These are phyloP conservation scores for Yarrowia divulgata DNA, from an alignment of 805 yeast genomes.

Conservation along the genomic window DNA sequence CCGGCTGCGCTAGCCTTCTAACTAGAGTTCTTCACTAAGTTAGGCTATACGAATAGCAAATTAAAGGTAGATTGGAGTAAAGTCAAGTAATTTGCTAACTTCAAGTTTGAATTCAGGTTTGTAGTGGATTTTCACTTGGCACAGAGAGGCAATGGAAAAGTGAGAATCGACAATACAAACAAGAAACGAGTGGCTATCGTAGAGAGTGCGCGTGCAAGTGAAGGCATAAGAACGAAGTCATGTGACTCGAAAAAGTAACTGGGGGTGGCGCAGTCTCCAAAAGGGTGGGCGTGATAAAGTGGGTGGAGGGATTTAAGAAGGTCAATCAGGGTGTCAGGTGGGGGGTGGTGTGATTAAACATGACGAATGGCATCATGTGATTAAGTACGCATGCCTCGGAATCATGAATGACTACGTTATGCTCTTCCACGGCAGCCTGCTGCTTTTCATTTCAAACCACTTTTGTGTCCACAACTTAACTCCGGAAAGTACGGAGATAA, in stretches of 20 bases:
- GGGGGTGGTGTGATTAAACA: not conserved
- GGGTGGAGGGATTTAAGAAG: not conserved
- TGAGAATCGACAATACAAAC: constrained; percentile 4
- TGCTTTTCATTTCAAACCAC: not conserved
- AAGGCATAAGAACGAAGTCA: constrained; percentile 16
- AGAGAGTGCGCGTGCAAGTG: not conserved
- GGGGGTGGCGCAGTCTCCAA: not conserved
- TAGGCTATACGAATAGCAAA: constrained; percentile 21
- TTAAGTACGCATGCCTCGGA: too few species aligned
- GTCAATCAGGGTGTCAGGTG: not conserved
- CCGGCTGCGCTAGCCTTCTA: not conserved
- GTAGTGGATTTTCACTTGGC: not conserved
- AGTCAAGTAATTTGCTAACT: constrained; percentile 8
- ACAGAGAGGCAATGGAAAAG: not conserved
- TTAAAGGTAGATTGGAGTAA: constrained; percentile 16
- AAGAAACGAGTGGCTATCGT: constrained; percentile 1
- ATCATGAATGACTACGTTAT: too few species aligned
- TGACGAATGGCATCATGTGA: too few species aligned
- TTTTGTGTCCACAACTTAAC: not conserved
- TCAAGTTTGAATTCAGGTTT: constrained; percentile 7
- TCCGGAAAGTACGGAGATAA: constrained; percentile 6
- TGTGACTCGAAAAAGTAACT: not conserved
- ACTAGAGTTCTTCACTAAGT: not conserved
- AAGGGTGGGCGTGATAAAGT: constrained; percentile 5
- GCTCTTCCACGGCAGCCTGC: not conserved